Conservation (phyloP, 2,329 filamentous ascomycete species). For the Ophiostoma novo-ulmi region DNA sequence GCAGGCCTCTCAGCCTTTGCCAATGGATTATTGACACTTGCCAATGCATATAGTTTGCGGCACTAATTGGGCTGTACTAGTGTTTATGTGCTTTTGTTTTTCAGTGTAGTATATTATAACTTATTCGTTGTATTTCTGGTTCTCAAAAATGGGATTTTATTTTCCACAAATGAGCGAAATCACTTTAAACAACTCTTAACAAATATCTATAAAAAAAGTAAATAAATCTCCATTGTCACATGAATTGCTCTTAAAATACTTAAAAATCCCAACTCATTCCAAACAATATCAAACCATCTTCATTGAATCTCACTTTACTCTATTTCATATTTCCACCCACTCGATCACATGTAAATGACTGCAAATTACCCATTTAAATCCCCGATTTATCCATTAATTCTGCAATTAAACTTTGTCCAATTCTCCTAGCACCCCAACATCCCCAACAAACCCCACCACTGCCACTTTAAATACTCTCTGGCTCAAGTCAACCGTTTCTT, state of each 20-base stretch:
- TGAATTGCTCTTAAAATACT: background rate
- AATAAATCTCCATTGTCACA: background rate
- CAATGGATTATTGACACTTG: background rate
- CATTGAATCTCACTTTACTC: background rate
- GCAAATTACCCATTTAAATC: slow-evolving; percentile 3
- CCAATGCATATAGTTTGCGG: background rate
- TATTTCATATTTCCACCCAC: background rate
- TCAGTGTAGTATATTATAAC: background rate
- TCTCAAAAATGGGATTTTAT: too few relatives aligned
- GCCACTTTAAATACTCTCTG: background rate
- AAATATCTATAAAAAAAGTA: background rate
- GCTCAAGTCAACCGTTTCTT: slow-evolving; percentile 13
- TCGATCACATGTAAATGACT: slow-evolving; percentile 9
- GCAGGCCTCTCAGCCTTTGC: background rate
- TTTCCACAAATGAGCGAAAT: too few relatives aligned
- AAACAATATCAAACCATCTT: background rate
- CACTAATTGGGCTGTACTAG: background rate
- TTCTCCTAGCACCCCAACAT: slow-evolving; percentile 12
- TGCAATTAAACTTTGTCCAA: background rate
- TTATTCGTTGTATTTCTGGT: too few relatives aligned
- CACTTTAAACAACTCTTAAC: background rate
- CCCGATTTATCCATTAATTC: slow-evolving; percentile 1
- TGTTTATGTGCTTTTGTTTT: background rate
- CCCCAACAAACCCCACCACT: slow-evolving; percentile 11
- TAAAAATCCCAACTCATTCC: background rate